Percentiles rank a stretch among this genome's conserved stretches.
phyloP scores from a whole-genome alignment of 345 rosid species.

The Orychophragmus violaceus region DNA sequence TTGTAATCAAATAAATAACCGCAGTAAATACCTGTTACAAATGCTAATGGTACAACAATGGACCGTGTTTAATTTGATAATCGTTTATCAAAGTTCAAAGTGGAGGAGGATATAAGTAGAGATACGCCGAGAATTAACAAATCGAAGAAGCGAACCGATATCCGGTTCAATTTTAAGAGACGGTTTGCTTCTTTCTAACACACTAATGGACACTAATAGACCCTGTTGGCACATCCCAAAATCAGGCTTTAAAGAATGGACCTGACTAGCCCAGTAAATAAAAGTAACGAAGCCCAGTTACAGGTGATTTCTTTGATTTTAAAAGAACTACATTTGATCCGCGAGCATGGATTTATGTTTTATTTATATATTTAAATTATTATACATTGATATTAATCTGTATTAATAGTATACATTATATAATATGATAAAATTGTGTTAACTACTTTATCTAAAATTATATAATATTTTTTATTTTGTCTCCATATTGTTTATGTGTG shows the following conservation, averaged over 20 bases:
- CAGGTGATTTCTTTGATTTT: neutral
- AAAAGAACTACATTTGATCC: too few relatives aligned
- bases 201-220: neutral
- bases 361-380: too few relatives aligned
- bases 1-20: neutral
- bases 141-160: neutral
- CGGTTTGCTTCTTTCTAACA: neutral
- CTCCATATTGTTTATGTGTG: too few relatives aligned
- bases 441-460: too few relatives aligned
- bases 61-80: neutral
- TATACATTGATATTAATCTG: too few relatives aligned
- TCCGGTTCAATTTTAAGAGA: neutral
- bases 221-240: neutral
- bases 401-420: too few relatives aligned
- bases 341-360: too few relatives aligned
- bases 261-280: neutral
- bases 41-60: neutral
- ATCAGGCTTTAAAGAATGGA: neutral
- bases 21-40: neutral
- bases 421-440: too few relatives aligned
- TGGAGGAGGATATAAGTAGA: neutral
- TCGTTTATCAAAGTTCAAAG: neutral
- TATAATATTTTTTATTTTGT: too few relatives aligned
- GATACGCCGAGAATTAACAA: neutral
- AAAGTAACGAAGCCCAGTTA: neutral